Evolutionary conservation across 805 yeast genomes (phyloP).

Genomic region (Candida loeiensis): DNA sequence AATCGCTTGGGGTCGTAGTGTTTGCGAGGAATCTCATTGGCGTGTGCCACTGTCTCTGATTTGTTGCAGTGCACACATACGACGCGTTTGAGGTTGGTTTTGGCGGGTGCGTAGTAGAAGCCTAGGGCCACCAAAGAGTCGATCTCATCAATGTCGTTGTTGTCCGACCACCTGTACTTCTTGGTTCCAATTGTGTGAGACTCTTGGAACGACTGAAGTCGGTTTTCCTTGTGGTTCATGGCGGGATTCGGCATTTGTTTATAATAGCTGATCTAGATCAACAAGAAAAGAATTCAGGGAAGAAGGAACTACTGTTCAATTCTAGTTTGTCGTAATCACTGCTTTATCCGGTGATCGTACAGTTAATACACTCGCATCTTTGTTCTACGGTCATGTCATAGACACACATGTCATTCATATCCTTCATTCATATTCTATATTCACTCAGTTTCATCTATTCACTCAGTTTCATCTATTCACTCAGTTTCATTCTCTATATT

Average conservation of each 20-base stretch:
- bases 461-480: too few species aligned
- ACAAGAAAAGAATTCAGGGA: too few species aligned
- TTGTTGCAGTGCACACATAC: constrained; percentile 53
- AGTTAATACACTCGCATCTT: too few species aligned
- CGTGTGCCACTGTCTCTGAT: constrained; percentile 11
- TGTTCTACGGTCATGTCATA: too few species aligned
- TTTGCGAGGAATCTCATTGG: constrained; percentile 5
- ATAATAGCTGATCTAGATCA: neutral
- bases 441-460: too few species aligned
- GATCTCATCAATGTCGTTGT: constrained; percentile 14
- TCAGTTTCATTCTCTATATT: too few species aligned
- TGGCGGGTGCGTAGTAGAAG: constrained; percentile 54
- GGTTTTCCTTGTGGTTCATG: constrained; percentile 16
- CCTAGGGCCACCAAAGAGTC: constrained; percentile 53
- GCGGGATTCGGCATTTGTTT: neutral
- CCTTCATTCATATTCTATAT: too few species aligned
- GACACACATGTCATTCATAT: too few species aligned
- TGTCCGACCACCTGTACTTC: constrained; percentile 24
- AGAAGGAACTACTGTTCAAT: too few species aligned
- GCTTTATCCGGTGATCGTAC: too few species aligned
- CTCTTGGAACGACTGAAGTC: constrained; percentile 19
- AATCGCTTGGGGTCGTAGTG: constrained; percentile 10
- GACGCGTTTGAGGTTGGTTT: constrained; percentile 45
- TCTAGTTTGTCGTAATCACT: too few species aligned
- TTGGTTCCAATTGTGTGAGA: constrained; percentile 19